These are phyloP conservation scores for Cryptococcus sp. DNA, from an alignment of 1,284 basidiomycete species.

Conservation along the genomic window DNA sequence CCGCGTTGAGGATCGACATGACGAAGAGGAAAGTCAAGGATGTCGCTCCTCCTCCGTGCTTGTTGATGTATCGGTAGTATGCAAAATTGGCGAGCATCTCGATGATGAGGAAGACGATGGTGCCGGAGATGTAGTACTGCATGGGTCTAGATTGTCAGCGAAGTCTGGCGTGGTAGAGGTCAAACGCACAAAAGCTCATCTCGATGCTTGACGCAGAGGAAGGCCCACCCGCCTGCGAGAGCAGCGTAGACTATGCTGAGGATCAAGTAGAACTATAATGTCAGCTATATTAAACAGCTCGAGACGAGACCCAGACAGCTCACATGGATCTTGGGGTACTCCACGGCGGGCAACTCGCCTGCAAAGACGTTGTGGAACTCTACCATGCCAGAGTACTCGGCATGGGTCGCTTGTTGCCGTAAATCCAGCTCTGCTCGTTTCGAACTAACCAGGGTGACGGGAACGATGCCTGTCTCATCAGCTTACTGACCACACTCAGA, in stretches of 20 bases:
- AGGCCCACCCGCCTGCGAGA: conserved; percentile 71
- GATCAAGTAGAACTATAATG: conserved; percentile 73
- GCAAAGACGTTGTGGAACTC: conserved; percentile 84
- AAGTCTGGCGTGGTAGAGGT: neutral
- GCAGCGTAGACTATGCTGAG: conserved; percentile 72
- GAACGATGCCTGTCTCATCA: conserved; percentile 62
- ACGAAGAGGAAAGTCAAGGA: conserved; percentile 80
- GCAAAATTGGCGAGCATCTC: conserved; percentile 82
- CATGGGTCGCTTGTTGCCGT: conserved; percentile 53
- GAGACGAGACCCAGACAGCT: conserved; percentile 44
- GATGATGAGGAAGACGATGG: conserved; percentile 79
- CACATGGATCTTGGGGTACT: conserved; percentile 97
- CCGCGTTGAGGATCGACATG: conserved; percentile 81
- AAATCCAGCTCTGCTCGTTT: conserved; percentile 12
- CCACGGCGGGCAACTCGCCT: conserved; percentile 82
- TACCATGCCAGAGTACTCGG: conserved; percentile 74
- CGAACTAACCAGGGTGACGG: conserved; percentile 60
- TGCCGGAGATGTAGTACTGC: conserved; percentile 89
- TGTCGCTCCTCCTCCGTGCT: conserved; percentile 67
- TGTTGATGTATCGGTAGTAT: conserved; percentile 68
- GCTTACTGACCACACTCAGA: conserved; percentile 1
- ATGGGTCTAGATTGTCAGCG: conserved; percentile 22
- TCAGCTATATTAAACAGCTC: conserved; percentile 2
- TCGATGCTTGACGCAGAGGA: conserved; percentile 73
- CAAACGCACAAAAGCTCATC: conserved; percentile 62